Base-by-base conservation (phyloP, 139 green algal genomes). In the Diplosphaera chodatii region DNA sequence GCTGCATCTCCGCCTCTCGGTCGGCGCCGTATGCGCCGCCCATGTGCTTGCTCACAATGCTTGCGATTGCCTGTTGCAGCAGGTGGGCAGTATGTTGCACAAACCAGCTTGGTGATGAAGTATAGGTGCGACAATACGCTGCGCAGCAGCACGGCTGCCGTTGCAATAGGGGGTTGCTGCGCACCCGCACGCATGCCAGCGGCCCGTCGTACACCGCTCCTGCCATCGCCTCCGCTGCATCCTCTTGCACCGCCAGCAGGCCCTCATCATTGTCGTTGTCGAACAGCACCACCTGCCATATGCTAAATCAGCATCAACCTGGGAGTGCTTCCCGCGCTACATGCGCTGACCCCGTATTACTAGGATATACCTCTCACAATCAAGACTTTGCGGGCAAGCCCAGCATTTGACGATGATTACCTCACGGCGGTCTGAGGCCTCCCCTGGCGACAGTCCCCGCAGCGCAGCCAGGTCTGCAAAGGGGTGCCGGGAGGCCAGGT, bases 271-370 rank as follows among this genome's bases (percentile, higher is more conserved):
- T 40, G 23, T 76, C 55, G 21, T 77, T 70, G 69, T 90, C 82
- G 6, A 88, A 68, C 10, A 90, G 31, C 15, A 88, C 55, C 6
- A 87, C 84, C 75, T 88, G 77, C n/a, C n/a, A n/a, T n/a, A n/a
- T n/a, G n/a, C n/a, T n/a, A n/a, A n/a, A n/a, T n/a, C n/a, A n/a
- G n/a, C n/a, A n/a, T n/a, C n/a, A n/a, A n/a, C n/a, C n/a, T n/a
- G n/a, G n/a, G n/a, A n/a, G n/a, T n/a, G n/a, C n/a, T n/a, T n/a
- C n/a, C n/a, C n/a, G n/a, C n/a, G n/a, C n/a, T n/a, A n/a, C n/a
- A n/a, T n/a, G n/a, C n/a, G n/a, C n/a, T n/a, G n/a, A n/a, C n/a
- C n/a, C n/a, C n/a, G n/a, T n/a, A n/a, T n/a, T n/a, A n/a, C n/a
- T n/a, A n/a, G n/a, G n/a, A n/a, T n/a, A n/a, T n/a, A n/a, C n/a